A percentile compares a stretch with the other conserved stretches of the same genome.
Evolutionary conservation across 176 grass and related monocot species (phyloP).

Genomic region (Dendrocalamus sinicus): DNA sequence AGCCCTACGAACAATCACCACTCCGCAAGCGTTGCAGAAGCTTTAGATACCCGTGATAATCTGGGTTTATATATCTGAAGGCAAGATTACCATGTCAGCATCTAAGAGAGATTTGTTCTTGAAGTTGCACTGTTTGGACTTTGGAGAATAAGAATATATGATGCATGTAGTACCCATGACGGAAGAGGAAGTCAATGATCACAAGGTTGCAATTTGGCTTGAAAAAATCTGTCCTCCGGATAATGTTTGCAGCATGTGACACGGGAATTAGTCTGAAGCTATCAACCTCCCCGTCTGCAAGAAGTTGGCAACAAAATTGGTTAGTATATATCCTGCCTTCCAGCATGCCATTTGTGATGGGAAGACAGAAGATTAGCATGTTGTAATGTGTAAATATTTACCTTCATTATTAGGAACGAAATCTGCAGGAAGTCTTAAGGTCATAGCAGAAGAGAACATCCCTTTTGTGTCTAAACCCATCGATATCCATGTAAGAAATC

Average conservation of each 20-base stretch:
- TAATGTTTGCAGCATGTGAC: slow-evolving; percentile 68
- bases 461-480: slow-evolving; percentile 88
- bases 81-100: slow-evolving; percentile 22
- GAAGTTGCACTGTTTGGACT: background rate
- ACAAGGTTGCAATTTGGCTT: slow-evolving; percentile 84
- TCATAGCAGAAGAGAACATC: slow-evolving; percentile 98
- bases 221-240: slow-evolving; percentile 69
- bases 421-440: slow-evolving; percentile 71
- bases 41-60: slow-evolving; percentile 70
- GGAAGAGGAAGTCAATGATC: slow-evolving; percentile 82
- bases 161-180: slow-evolving; percentile 65
- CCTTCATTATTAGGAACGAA: slow-evolving; percentile 90
- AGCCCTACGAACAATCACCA: slow-evolving; percentile 75
- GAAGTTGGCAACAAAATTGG: background rate
- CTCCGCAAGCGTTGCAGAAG: slow-evolving; percentile 73
- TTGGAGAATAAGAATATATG: background rate
- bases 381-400: slow-evolving; percentile 16
- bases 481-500: slow-evolving; percentile 79
- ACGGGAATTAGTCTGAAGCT: slow-evolving; percentile 82
- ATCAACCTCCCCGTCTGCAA: slow-evolving; percentile 87
- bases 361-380: slow-evolving; percentile 9
- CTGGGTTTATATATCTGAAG: slow-evolving; percentile 70
- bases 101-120: background rate
- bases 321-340: slow-evolving; percentile 2
- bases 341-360: background rate